Base-by-base conservation (phyloP, 192 early-diverging fungal species). In the Rhizophagus sp. region DNA sequence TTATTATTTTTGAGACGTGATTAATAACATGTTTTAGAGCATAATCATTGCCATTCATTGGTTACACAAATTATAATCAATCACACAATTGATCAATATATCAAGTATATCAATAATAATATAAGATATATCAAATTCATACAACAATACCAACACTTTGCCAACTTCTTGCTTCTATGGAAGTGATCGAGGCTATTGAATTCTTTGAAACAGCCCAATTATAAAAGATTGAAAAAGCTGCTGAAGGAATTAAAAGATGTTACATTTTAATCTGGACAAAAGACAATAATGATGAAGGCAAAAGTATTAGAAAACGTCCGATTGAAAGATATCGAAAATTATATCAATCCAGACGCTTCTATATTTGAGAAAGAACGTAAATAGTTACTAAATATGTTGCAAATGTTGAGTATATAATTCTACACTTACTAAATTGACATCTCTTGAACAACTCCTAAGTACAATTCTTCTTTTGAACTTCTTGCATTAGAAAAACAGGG, bases 101-200 rank as follows among this genome's bases (percentile, higher is more conserved):
- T n/a, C n/a, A n/a, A n/a, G n/a, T n/a, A n/a, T n/a, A n/a, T n/a
- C n/a, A n/a, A n/a, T n/a, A n/a, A n/a, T n/a, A n/a, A n/a, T n/a
- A n/a, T n/a, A n/a, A n/a, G n/a, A n/a, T n/a, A n/a, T n/a, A 92
- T 81, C 91, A 95, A 79, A 89, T 99, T 36, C 90, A 97, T 49
- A 88, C 88, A 9, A 89, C 92, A 0, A 90, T 94, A 49, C 92
- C 95, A 2, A 89, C 88, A 4, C 87, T 99, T 61, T 89, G 92
- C 47, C 92, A 95, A 84, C 88, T 99, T 2, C 87, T 99, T 41
- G 93, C 92, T 3, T 97, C 96, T 3, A 97, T 92, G 15, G 98
- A 99, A 83, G 97, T 98, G 1, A 88, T 98, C 76, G 97, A 98
- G 79, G 91, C 94, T 1, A 99, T 99, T 94, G 93, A 95, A 65